Evolutionary conservation across 2,329 filamentous ascomycete species (phyloP).

Genomic region (Fusarium falciforme): DNA sequence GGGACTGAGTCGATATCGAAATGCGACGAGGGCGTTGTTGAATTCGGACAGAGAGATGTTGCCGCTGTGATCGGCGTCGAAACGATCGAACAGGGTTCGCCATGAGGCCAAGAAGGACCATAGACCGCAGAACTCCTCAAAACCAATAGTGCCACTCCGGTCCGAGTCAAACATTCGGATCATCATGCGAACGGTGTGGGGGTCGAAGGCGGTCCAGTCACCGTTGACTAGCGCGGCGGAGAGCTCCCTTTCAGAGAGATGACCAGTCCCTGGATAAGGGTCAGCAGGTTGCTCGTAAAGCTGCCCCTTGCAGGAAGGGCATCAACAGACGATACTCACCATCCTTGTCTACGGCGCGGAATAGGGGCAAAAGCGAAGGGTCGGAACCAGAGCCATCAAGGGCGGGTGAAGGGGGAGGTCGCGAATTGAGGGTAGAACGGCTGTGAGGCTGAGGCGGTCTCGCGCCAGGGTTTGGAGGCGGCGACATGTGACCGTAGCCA

Average conservation of each 20-base stretch:
- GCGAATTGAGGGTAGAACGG: slow-evolving; percentile 67
- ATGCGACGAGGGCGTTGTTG: slow-evolving; percentile 88
- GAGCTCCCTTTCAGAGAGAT: slow-evolving; percentile 87
- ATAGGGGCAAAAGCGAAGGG: slow-evolving; percentile 80
- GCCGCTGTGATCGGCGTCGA: slow-evolving; percentile 87
- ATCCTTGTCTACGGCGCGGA: slow-evolving; percentile 90
- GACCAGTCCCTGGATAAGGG: slow-evolving; percentile 70
- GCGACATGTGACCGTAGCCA: slow-evolving; percentile 62
- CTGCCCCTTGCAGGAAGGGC: neutral
- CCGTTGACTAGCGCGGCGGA: slow-evolving; percentile 93
- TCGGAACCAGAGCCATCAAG: slow-evolving; percentile 59
- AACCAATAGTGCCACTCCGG: slow-evolving; percentile 88
- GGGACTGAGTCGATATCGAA: slow-evolving; percentile 90
- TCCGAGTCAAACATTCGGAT: slow-evolving; percentile 99
- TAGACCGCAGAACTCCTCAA: slow-evolving; percentile 94
- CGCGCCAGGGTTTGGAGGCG: slow-evolving; percentile 59
- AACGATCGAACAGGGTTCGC: slow-evolving; percentile 94
- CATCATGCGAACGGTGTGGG: slow-evolving; percentile 97
- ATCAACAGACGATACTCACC: slow-evolving; percentile 59
- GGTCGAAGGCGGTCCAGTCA: slow-evolving; percentile 94
- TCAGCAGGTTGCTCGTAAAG: slow-evolving; percentile 8
- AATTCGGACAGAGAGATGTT: slow-evolving; percentile 91
- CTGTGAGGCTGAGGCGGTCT: slow-evolving; percentile 55
- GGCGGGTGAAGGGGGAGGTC: slow-evolving; percentile 74
- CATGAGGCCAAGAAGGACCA: slow-evolving; percentile 97